Percentiles rank a stretch among this genome's conserved stretches.
These are phyloP conservation scores for Daldinia concentrica DNA, from an alignment of 495 filamentous ascomycete genomes.

Conservation along the genomic window DNA sequence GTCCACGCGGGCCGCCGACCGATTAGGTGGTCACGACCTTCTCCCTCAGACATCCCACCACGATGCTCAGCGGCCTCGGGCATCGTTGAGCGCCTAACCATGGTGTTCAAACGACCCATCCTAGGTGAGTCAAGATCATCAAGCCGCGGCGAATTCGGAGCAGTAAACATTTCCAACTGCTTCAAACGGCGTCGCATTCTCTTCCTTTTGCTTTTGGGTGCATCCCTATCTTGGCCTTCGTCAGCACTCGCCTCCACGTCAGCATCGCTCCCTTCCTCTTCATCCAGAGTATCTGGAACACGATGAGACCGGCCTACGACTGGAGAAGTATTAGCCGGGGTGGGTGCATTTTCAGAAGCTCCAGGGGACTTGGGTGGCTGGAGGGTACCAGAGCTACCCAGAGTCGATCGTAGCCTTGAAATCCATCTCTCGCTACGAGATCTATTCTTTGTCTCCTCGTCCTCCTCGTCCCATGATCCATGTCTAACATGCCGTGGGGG, in stretches of 20 bases:
- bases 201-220: slow-evolving; percentile 60
- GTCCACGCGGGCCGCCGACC: slow-evolving; percentile 63
- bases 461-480: slow-evolving; percentile 66
- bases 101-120: slow-evolving; percentile 56
- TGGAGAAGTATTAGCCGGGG: slow-evolving; percentile 56
- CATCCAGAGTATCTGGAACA: slow-evolving; percentile 61
- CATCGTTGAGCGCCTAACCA: slow-evolving; percentile 73
- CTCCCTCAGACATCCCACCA: slow-evolving; percentile 85
- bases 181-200: slow-evolving; percentile 62
- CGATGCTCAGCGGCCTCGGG: slow-evolving; percentile 73
- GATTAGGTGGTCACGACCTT: slow-evolving; percentile 78
- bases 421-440: slow-evolving; percentile 71
- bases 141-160: slow-evolving; percentile 50
- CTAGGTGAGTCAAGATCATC: slow-evolving; percentile 46
- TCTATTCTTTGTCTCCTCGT: slow-evolving; percentile 65
- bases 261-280: slow-evolving; percentile 73
- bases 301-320: slow-evolving; percentile 53
- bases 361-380: slow-evolving; percentile 57
- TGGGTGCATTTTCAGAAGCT: slow-evolving; percentile 43
- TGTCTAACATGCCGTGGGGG: slow-evolving; percentile 61
- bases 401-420: slow-evolving; percentile 68
- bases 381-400: slow-evolving; percentile 56
- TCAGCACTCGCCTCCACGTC: slow-evolving; percentile 78
- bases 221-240: slow-evolving; percentile 59
- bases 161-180: slow-evolving; percentile 56